Conservation (phyloP, 164 flowering plant genomes). For the Chimonanthus praecox region DNA sequence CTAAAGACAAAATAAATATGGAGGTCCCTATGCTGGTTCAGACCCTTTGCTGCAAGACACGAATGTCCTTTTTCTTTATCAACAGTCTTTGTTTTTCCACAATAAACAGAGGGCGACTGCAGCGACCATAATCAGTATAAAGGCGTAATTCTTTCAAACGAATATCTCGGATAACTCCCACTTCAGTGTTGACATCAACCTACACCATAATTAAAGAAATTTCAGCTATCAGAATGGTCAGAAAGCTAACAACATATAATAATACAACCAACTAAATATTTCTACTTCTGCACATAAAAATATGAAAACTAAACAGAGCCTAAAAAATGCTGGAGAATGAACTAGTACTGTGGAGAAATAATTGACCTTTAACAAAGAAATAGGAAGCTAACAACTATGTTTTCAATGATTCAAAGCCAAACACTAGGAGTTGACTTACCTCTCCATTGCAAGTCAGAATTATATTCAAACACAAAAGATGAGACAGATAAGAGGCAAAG, state of each 20-base stretch:
- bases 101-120: conserved; percentile 97
- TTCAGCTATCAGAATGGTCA: not conserved
- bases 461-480: too few species aligned
- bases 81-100: conserved; percentile 89
- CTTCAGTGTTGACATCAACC: conserved; percentile 99
- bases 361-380: too few species aligned
- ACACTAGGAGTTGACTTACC: too few species aligned
- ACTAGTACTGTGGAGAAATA: too few species aligned
- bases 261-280: not conserved
- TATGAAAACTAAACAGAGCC: too few species aligned
- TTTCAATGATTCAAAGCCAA: too few species aligned
- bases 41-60: conserved; percentile 79
- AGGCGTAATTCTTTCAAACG: conserved; percentile 82
- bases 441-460: too few species aligned
- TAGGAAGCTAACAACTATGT: too few species aligned
- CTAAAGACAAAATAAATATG: not conserved
- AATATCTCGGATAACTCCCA: conserved; percentile 93
- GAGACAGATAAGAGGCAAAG: too few species aligned
- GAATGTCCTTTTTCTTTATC: conserved; percentile 84
- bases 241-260: too few species aligned
- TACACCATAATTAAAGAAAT: conserved; percentile 15
- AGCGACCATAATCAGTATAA: conserved; percentile 98
- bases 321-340: too few species aligned
- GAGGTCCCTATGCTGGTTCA: conserved; percentile 9
- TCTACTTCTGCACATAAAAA: too few species aligned